Evolutionary conservation across 495 filamentous ascomycete species (phyloP), one percentile per base, ranked within the genome.

Genomic region (Penicillium psychrofluorescens): DNA sequence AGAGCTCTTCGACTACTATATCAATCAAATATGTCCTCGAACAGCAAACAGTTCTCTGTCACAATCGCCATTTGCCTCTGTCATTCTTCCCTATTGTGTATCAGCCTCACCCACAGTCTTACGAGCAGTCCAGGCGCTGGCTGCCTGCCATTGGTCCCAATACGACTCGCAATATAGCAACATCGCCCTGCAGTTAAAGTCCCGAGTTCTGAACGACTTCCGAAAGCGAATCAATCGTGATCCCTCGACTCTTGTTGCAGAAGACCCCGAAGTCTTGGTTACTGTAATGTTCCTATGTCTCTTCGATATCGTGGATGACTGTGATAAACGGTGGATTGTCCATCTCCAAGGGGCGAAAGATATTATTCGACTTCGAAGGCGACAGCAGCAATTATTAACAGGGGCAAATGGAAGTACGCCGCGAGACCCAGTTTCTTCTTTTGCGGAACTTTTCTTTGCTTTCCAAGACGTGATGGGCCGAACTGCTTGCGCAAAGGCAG

Each of bases 381-480:
- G 32, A 14, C 46, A 50, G 2, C 43, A 40, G 10, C 11, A 29
- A 12, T 7, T 32, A 12, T 30, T 34, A 35, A 0, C 22, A 22
- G 22, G 22, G 22, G 22, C 22, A 22, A 22, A 22, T 22, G 22
- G 0, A 3, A 6, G 22, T 22, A 22, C 22, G 22, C 22, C 2
- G 22, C 22, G 22, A 22, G 22, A 22, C 4, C 22, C 22, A 3
- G 38, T 51, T 2, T 45, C 46, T 1, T 29, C 15, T 6, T 51
- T 54, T 35, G 42, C 41, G 8, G 51, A 54, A 36, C 41, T 46
- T 54, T 57, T 29, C 15, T 57, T 57, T 29, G 54, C 54, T 4
- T 57, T 57, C 37, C 54, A 57, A 46, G 54, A 57, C 36, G 51
- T 57, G 2, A 57, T 57, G 46, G 51, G 54, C 35, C 43, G 54